These are phyloP conservation scores for Aspergillus tamarii DNA, from an alignment of 2,329 filamentous ascomycete genomes.

Conservation along the genomic window DNA sequence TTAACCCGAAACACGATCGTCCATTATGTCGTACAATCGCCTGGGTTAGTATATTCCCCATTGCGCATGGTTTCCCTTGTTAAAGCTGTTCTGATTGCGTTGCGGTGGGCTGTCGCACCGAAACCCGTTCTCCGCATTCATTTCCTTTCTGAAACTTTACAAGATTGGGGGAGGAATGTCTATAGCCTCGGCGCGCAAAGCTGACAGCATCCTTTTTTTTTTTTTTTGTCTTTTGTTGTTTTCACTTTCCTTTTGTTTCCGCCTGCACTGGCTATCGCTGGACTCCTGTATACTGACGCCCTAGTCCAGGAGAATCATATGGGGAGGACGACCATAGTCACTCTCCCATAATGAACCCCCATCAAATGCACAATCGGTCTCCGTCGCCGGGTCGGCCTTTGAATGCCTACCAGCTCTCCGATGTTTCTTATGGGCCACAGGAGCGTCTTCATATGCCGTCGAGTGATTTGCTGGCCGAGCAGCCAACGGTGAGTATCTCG, in stretches of 20 bases:
- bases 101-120: conserved; percentile 16
- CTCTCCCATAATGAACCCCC: conserved; percentile 55
- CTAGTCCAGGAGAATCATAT: conserved; percentile 40
- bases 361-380: conserved; percentile 59
- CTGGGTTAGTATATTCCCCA: conserved; percentile 61
- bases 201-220: not conserved
- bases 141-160: conserved; percentile 23
- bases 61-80: conserved; percentile 1
- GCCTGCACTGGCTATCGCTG: not conserved
- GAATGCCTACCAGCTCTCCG: conserved; percentile 79
- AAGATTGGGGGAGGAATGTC: not conserved
- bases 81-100: conserved; percentile 12
- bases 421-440: conserved; percentile 67
- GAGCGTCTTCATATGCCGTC: conserved; percentile 69
- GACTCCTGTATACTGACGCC: conserved; percentile 26
- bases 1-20: conserved; percentile 23
- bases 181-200: not conserved
- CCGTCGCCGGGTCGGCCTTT: conserved; percentile 77
- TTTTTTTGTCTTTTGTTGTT: not conserved
- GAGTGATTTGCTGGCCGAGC: conserved; percentile 77
- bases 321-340: conserved; percentile 45
- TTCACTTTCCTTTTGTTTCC: not conserved
- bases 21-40: conserved; percentile 68
- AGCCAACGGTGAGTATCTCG: conserved; percentile 71
- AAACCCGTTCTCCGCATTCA: conserved; percentile 24